These are phyloP conservation scores for Chrysosphaeria jannelii DNA, from an alignment of 2,329 filamentous ascomycete genomes.

Conservation along the genomic window DNA sequence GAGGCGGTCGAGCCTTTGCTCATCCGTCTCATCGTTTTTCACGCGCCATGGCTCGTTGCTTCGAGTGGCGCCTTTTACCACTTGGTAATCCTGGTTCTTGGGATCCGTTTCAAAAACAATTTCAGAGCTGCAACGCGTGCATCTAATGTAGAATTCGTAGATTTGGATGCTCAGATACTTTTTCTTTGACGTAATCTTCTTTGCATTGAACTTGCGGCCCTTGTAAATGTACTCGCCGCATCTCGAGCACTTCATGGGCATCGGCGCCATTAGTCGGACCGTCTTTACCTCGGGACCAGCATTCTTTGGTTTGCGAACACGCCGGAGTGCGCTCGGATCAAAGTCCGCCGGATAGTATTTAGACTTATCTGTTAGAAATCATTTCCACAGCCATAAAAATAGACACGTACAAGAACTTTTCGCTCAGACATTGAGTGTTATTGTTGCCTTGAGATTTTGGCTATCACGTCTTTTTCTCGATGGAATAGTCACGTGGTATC, in stretches of 20 bases:
- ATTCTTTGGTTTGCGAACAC: conserved; percentile 19
- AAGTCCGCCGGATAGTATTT: conserved; percentile 39
- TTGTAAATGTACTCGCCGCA: conserved; percentile 8
- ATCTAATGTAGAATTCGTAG: conserved; percentile 72
- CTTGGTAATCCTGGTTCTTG: conserved; percentile 58
- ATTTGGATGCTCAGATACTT: conserved; percentile 73
- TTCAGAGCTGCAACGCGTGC: conserved; percentile 58
- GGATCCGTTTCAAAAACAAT: conserved; percentile 90
- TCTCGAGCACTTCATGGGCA: conserved; percentile 38
- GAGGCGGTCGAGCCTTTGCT: conserved; percentile 58
- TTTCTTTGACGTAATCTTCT: conserved; percentile 69
- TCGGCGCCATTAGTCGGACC: conserved; percentile 74
- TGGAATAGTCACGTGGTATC: too few species aligned
- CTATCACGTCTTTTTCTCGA: too few species aligned
- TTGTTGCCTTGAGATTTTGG: too few species aligned
- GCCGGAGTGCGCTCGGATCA: conserved; percentile 54
- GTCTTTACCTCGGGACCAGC: conserved; percentile 56
- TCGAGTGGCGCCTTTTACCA: conserved; percentile 54
- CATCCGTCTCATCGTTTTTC: conserved; percentile 44
- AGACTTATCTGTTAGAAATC: too few species aligned
- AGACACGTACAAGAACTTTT: too few species aligned
- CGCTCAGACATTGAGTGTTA: too few species aligned
- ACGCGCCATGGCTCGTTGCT: conserved; percentile 82
- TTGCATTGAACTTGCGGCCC: conserved; percentile 80
- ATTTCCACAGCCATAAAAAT: too few species aligned